Percentiles rank a stretch among this genome's conserved stretches.
phyloP scores from a whole-genome alignment of 1,284 basidiomycete species.

The Malassezia vespertilionis region DNA sequence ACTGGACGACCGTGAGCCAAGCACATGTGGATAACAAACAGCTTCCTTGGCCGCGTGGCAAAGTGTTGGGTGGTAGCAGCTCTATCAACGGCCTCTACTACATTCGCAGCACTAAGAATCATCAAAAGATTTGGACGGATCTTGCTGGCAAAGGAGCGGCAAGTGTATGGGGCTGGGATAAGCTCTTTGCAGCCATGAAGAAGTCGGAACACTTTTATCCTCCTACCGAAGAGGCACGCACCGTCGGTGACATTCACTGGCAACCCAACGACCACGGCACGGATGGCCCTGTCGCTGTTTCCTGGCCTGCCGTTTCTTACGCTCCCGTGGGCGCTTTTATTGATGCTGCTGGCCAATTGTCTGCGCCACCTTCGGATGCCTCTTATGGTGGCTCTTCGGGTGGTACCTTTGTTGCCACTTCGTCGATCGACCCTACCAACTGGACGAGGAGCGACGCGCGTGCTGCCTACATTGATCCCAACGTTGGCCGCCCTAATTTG shows the following conservation, averaged over 20 bases:
- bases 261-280: slow-evolving; percentile 50
- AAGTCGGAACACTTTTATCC: slow-evolving; percentile 52
- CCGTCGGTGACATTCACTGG: slow-evolving; percentile 20
- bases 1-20: slow-evolving; percentile 25
- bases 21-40: slow-evolving; percentile 16
- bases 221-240: slow-evolving; percentile 35
- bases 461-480: slow-evolving; percentile 60
- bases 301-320: slow-evolving; percentile 26
- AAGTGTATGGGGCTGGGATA: slow-evolving; percentile 26
- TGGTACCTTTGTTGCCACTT: slow-evolving; percentile 57
- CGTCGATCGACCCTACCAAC: slow-evolving; percentile 58
- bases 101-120: slow-evolving; percentile 21
- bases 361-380: slow-evolving; percentile 51
- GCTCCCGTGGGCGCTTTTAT: slow-evolving; percentile 27
- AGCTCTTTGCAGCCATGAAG: slow-evolving; percentile 48
- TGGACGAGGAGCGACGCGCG: slow-evolving; percentile 60
- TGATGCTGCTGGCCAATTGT: slow-evolving; percentile 34
- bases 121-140: slow-evolving; percentile 27
- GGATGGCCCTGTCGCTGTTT: slow-evolving; percentile 50
- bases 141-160: slow-evolving; percentile 18
- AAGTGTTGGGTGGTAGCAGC: slow-evolving; percentile 32
- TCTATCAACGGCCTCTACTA: slow-evolving; percentile 41
- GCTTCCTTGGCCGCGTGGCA: slow-evolving; percentile 12
- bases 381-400: slow-evolving; percentile 53
- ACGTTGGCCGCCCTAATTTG: slow-evolving; percentile 56